These are phyloP conservation scores for Arctium minus DNA, from an alignment of 129 eudicot species.

Conservation along the genomic window DNA sequence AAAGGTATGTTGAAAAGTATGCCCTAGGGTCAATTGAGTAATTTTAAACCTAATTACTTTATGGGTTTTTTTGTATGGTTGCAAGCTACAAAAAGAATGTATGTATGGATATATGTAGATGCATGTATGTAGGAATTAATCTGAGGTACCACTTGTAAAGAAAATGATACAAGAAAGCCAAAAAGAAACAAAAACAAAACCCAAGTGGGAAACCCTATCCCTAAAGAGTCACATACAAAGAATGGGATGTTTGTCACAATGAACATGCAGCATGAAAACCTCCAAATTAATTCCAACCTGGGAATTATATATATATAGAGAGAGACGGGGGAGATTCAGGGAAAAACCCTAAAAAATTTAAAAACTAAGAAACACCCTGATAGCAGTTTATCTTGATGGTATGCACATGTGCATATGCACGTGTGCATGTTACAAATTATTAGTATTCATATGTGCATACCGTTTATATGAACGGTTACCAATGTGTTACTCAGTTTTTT, in stretches of 20 bases:
- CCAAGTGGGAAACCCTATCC: constrained; percentile 36
- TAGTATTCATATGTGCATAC: too few relatives aligned
- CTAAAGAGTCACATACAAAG: constrained; percentile 22
- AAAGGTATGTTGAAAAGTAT: background rate
- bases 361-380: too few relatives aligned
- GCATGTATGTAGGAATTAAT: background rate
- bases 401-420: too few relatives aligned
- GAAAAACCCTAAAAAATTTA: too few relatives aligned
- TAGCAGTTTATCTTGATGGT: too few relatives aligned
- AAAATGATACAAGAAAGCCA: constrained; percentile 13
- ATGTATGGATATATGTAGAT: background rate
- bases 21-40: background rate
- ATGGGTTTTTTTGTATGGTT: background rate
- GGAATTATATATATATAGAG: background rate
- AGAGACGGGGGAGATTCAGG: too few relatives aligned
- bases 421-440: too few relatives aligned
- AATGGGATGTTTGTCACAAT: constrained; percentile 28
- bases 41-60: background rate
- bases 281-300: constrained; percentile 21
- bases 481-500: too few relatives aligned
- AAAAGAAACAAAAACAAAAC: constrained; percentile 9
- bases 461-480: too few relatives aligned
- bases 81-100: constrained; percentile 28
- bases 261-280: constrained; percentile 27
- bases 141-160: background rate